These are phyloP conservation scores for Papilionanthe hybrid DNA, from an alignment of 116 monocot species.

Conservation along the genomic window DNA sequence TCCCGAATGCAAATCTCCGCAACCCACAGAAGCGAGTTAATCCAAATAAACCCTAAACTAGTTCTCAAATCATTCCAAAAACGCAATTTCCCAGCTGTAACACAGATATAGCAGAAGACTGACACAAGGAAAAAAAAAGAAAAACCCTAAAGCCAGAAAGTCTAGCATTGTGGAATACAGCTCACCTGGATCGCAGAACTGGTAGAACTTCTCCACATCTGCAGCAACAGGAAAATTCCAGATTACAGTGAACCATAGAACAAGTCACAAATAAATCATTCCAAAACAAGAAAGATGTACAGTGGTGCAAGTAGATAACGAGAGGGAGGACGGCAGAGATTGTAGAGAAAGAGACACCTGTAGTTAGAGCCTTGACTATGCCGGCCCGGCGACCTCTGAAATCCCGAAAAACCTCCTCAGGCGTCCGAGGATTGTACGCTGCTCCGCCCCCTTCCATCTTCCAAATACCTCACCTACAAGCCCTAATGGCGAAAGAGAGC, in stretches of 20 bases:
- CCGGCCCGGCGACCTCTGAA: constrained; percentile 35
- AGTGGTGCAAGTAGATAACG: background rate
- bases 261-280: background rate
- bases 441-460: constrained; percentile 24
- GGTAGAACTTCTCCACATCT: constrained; percentile 31
- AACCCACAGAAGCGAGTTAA: too few species aligned
- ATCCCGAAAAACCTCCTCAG: constrained; percentile 44
- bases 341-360: constrained; percentile 15
- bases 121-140: too few species aligned
- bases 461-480: background rate
- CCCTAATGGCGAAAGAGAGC: background rate
- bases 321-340: background rate
- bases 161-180: background rate
- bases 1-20: too few species aligned
- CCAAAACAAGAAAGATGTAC: background rate
- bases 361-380: constrained; percentile 46
- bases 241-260: background rate
- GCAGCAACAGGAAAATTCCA: background rate
- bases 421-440: constrained; percentile 34
- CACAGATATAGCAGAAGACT: background rate
- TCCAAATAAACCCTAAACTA: background rate
- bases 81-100: background rate
- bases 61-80: background rate
- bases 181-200: constrained; percentile 30
- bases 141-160: constrained; percentile 5